Percentiles rank a stretch among this genome's conserved stretches.
These are phyloP conservation scores for Pestalotiopsis sp. DNA, from an alignment of 2,329 filamentous ascomycete genomes.

Conservation along the genomic window DNA sequence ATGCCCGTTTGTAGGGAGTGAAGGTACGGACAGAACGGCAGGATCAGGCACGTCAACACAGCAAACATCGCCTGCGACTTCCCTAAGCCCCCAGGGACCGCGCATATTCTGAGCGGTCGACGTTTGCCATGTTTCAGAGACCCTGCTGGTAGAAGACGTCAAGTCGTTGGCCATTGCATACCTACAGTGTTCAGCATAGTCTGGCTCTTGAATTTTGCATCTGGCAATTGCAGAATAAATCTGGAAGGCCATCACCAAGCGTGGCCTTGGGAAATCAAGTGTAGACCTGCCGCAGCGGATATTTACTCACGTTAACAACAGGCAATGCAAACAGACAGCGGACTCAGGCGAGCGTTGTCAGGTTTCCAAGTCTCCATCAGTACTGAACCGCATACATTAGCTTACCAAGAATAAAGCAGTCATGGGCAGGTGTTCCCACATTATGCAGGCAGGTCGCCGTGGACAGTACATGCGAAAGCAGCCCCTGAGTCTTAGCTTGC, in stretches of 20 bases:
- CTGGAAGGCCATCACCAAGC: too few species aligned
- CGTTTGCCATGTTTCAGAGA: not conserved
- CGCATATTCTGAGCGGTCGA: not conserved
- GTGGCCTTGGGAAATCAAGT: too few species aligned
- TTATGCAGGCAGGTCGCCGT: not conserved
- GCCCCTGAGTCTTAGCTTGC: too few species aligned
- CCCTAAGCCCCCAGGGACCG: not conserved
- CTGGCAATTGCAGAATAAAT: too few species aligned
- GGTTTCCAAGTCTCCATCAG: not conserved
- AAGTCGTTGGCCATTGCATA: not conserved
- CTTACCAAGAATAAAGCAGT: not conserved
- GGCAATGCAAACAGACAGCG: too few species aligned
- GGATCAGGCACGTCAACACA: not conserved
- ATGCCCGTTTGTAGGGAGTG: not conserved
- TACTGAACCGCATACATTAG: not conserved
- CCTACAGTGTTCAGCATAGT: not conserved
- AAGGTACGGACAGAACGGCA: not conserved
- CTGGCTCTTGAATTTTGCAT: not conserved
- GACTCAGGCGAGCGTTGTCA: too few species aligned
- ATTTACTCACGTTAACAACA: too few species aligned
- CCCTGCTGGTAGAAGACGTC: not conserved
- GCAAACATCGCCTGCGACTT: not conserved
- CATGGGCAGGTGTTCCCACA: not conserved
- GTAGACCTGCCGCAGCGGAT: too few species aligned
- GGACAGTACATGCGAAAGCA: not conserved